Percentiles rank a stretch among this genome's conserved stretches.
Evolutionary conservation across 2,329 filamentous ascomycete species (phyloP).

Genomic region (Herpotrichia juniperi): DNA sequence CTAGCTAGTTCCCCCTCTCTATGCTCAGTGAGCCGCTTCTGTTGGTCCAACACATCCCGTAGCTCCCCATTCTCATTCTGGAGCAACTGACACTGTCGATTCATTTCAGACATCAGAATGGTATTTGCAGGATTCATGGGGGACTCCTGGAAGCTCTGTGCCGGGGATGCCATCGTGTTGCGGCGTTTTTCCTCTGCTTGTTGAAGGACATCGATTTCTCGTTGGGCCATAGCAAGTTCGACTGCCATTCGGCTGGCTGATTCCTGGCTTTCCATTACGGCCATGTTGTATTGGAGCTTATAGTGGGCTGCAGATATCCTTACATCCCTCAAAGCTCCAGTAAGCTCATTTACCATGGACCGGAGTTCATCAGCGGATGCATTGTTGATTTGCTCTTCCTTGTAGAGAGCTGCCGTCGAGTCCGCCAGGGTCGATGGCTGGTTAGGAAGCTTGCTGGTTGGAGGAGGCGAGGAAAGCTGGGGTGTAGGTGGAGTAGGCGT

Average conservation of each 20-base stretch:
- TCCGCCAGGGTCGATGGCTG: conserved; percentile 35
- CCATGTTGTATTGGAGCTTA: conserved; percentile 85
- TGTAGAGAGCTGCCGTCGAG: conserved; percentile 51
- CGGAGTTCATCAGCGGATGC: conserved; percentile 61
- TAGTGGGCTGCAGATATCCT: conserved; percentile 89
- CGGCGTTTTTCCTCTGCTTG: conserved; percentile 72
- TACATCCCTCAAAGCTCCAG: conserved; percentile 63
- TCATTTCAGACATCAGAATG: conserved; percentile 55
- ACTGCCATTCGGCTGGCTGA: conserved; percentile 86
- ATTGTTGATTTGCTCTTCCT: conserved; percentile 57
- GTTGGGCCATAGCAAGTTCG: conserved; percentile 88
- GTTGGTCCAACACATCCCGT: conserved; percentile 69
- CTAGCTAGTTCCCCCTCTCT: conserved; percentile 75
- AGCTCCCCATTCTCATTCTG: conserved; percentile 70
- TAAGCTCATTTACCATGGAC: conserved; percentile 58
- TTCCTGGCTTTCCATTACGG: conserved; percentile 83
- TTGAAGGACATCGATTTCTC: conserved; percentile 85
- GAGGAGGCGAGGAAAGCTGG: conserved; percentile 57
- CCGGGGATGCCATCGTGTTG: conserved; percentile 58
- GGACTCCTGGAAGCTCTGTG: conserved; percentile 61
- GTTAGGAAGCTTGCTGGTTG: conserved; percentile 42
- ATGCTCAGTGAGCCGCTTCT: conserved; percentile 78
- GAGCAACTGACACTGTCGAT: conserved; percentile 66
- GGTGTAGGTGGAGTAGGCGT: conserved; percentile 59
- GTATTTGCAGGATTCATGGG: conserved; percentile 60